A percentile compares a stretch with the other conserved stretches of the same genome.
Conservation (phyloP, 768 basidiomycete species). For the Kondoa subrosea region DNA sequence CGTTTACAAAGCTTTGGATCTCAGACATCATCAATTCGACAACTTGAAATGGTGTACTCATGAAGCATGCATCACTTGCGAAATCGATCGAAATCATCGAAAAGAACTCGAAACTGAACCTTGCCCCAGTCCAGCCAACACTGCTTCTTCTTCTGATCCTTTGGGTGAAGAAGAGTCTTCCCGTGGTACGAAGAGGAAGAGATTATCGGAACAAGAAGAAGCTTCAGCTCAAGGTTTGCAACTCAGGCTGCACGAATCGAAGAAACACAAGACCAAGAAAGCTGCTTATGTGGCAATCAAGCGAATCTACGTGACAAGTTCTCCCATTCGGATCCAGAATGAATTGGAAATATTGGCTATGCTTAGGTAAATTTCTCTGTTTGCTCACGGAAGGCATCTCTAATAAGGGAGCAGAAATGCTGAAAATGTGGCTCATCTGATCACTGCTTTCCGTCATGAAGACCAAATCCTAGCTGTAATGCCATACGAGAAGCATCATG, state of each 20-base stretch:
- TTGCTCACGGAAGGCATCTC: neutral
- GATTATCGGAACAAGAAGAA: conserved; percentile 1
- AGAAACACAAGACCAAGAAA: neutral
- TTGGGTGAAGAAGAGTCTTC: neutral
- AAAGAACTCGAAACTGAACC: neutral
- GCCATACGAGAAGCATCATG: conserved; percentile 80
- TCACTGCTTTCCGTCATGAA: conserved; percentile 74
- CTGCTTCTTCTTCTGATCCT: neutral
- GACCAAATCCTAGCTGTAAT: conserved; percentile 90
- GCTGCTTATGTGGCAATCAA: conserved; percentile 73
- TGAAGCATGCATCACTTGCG: neutral
- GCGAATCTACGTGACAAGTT: conserved; percentile 90
- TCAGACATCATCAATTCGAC: conserved; percentile 42
- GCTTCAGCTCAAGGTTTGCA: conserved; percentile 3
- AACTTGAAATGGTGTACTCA: conserved; percentile 42
- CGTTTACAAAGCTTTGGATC: conserved; percentile 92
- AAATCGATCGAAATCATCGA: neutral
- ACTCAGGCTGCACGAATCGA: neutral
- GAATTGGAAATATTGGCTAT: conserved; percentile 81
- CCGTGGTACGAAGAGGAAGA: neutral
- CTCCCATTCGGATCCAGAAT: conserved; percentile 77
- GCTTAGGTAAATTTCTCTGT: conserved; percentile 30
- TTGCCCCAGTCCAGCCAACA: neutral
- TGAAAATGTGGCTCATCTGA: conserved; percentile 75
- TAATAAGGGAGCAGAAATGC: conserved; percentile 44